phyloP scores from a whole-genome alignment of 1,284 basidiomycete genomes.

The Boletellus deceptivus region DNA sequence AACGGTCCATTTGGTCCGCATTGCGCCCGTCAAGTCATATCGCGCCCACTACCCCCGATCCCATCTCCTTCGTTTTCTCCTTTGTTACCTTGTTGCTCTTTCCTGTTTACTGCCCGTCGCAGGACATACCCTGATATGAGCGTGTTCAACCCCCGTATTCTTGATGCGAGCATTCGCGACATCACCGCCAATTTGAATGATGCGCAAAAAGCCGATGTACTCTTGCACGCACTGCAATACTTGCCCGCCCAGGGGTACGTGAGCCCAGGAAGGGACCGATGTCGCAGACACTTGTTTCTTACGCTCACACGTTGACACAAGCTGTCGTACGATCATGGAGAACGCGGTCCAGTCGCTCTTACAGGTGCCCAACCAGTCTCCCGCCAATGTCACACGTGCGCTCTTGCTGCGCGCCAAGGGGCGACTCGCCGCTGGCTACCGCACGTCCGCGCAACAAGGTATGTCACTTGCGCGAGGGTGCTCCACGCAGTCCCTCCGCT shows the following conservation, averaged over 20 bases:
- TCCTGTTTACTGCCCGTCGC: neutral
- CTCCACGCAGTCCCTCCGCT: no score
- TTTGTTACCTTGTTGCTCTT: neutral
- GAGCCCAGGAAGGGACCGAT: neutral
- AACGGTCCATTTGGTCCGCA: conserved; percentile 9
- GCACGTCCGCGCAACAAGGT: conserved; percentile 64
- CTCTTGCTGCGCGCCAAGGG: conserved; percentile 62
- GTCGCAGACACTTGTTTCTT: neutral
- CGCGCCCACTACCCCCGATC: neutral
- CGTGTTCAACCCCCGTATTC: conserved; percentile 69
- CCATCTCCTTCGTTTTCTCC: neutral
- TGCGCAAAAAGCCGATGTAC: conserved; percentile 63
- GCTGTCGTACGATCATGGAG: conserved; percentile 64
- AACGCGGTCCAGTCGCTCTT: conserved; percentile 72
- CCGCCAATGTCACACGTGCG: conserved; percentile 55
- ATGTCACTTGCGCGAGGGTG: neutral
- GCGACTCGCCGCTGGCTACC: conserved; percentile 56
- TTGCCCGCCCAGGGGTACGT: conserved; percentile 47
- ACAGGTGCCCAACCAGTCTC: conserved; percentile 50
- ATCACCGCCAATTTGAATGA: conserved; percentile 54
- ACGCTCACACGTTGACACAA: conserved; percentile 24
- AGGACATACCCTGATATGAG: conserved; percentile 36
- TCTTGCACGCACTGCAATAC: conserved; percentile 59
- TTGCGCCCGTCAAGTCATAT: conserved; percentile 6
- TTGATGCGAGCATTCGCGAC: conserved; percentile 69